Evolutionary conservation across 148 eudicot species (phyloP), one percentile per base, ranked within the genome.

Genomic region (Oxyria digyna): DNA sequence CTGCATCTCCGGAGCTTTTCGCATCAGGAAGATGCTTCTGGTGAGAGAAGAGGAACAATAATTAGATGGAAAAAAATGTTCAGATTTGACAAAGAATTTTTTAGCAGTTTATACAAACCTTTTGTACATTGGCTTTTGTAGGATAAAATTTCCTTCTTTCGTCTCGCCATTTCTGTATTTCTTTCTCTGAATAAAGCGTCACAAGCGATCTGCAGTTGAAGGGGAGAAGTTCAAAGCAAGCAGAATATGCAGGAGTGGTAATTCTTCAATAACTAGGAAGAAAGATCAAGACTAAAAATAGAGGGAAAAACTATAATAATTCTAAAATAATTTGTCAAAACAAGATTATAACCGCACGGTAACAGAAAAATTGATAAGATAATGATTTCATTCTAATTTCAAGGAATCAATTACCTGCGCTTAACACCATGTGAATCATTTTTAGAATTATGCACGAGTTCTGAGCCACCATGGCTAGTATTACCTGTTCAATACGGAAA

Each of bases 91-190:
- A 29, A 29, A 59, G 65, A 29, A 59, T 31, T 24, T n/a, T n/a
- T 59, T 15, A 29, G 65, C 21, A 59, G 15, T 31, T 24, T 18
- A 37, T 35, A 13, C 50, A 42, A 78, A 89, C 98, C 96, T 93
- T 87, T 70, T 83, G 78, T 43, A 78, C 43, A 41, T 82, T 86
- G 72, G 68, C 70, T 55, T 75, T 79, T 57, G 91, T 84, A 71
- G 98, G 98, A 69, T 77, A 81, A 79, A 89, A 80, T 76, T 84
- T 89, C 78, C 71, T 87, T 67, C 98, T 94, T 69, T 74, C 91
- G 80, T 87, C 95, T 55, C 95, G 89, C 98, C 98, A 93, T 74
- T 85, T 87, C 70, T 79, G 80, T 67, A 93, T 81, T 77, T 93
- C 98, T 76, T 86, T 78, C 32, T 81, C 85, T 20, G 96, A 80